Evolutionary conservation across 768 basidiomycete genomes (phyloP), one percentile per base, ranked within the genome.

Genomic region (Cyclocybe aegerita): DNA sequence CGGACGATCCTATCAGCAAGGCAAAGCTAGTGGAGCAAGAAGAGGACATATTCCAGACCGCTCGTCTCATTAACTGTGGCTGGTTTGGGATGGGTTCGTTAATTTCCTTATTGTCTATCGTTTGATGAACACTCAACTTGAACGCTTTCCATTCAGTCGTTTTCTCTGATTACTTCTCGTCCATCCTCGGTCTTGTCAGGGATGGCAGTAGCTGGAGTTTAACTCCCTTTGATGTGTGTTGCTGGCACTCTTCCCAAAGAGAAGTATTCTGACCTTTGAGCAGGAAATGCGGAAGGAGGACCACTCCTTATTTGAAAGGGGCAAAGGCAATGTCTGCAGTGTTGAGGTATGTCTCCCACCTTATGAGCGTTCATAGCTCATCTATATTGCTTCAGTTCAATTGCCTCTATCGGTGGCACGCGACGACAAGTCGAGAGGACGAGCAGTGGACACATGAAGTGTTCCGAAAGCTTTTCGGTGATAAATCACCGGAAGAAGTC

Each of bases 101-200:
- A 43, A 39, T 12, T 39, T 44, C 37, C 48, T 46, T 48, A 35
- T n/a, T 12, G 17, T 47, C 31, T 29, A 17, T 31, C 15, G 7
- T 40, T 33, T 31, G 12, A 35, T 23, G 4, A 38, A 9, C 49
- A 36, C 42, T 57, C 34, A 33, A 54, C 35, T 35, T 48, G 34
- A 37, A 37, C 40, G 48, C 17, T 33, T 38, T 35, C 46, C 12
- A 14, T 43, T 4, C 45, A 70, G 79, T 83, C 12, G 81, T 90
- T n/a, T 89, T 90, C 66, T 82, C 86, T 1, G 91, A 92, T 60
- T 93, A 93, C 67, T 85, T 93, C 65, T 84, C 85, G 14, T 71
- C 78, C 16, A 93, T 93, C 56, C 66, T 93, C 31, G 90, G 91
- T n/a, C 73, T 92, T 11, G 81, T 87, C 40, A 73, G 90, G 48